phyloP scores from a whole-genome alignment of 768 basidiomycete species.

The Dendrothele bispora region DNA sequence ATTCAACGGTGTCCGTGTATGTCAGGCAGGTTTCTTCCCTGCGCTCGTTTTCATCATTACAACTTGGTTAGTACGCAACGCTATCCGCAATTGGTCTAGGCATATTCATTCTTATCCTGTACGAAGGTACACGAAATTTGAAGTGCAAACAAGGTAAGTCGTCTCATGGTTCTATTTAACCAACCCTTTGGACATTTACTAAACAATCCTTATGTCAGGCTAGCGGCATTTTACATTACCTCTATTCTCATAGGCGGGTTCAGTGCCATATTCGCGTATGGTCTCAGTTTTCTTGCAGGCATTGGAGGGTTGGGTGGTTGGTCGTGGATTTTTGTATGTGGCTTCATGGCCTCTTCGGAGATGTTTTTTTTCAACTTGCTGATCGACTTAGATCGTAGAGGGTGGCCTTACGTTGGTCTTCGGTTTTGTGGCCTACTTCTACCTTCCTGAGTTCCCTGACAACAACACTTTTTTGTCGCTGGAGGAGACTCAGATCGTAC shows the following conservation, averaged over 20 bases:
- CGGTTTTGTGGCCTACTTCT: conserved; percentile 39
- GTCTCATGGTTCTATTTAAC: no score
- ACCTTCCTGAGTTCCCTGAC: conserved; percentile 48
- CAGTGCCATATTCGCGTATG: conserved; percentile 45
- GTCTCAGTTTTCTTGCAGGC: conserved; percentile 39
- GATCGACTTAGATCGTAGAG: conserved; percentile 41
- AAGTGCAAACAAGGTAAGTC: conserved; percentile 51
- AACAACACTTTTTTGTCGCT: conserved; percentile 43
- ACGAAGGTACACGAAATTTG: conserved; percentile 49
- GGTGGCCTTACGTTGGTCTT: conserved; percentile 42
- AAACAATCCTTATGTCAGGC: conserved; percentile 24
- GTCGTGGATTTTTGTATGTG: conserved; percentile 48
- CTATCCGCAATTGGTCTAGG: not conserved
- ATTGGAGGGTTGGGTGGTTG: conserved; percentile 41
- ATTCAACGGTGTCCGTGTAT: not conserved
- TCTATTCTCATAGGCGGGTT: conserved; percentile 40
- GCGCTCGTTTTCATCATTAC: conserved; percentile 49
- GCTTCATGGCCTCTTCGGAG: not conserved
- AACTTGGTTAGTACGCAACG: conserved; percentile 37
- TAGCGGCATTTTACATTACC: conserved; percentile 45
- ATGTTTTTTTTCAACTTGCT: not conserved
- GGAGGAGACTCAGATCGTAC: conserved; percentile 41
- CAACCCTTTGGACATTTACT: no score
- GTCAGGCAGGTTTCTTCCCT: conserved; percentile 51
- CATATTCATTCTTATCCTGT: conserved; percentile 1